Conservation (phyloP, 2,329 filamentous ascomycete genomes). For the Zasmidium angulare region DNA sequence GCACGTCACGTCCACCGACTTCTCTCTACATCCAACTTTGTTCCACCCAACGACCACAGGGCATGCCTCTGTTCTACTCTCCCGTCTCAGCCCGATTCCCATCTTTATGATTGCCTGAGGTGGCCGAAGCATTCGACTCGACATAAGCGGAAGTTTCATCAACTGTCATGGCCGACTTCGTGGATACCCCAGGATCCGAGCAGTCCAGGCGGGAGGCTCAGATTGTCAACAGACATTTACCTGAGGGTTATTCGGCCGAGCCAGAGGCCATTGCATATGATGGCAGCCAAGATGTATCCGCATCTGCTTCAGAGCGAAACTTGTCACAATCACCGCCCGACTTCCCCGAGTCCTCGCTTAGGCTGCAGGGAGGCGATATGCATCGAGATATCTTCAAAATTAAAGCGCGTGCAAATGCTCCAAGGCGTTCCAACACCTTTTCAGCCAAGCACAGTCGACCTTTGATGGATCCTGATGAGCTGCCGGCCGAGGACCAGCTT, state of each 20-base stretch:
- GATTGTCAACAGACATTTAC: conserved; percentile 36
- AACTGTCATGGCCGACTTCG: conserved; percentile 7
- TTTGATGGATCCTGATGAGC: conserved; percentile 9
- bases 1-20: neutral
- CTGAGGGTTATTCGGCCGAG: conserved; percentile 36
- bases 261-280: conserved; percentile 29
- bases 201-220: conserved; percentile 29
- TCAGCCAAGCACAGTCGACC: conserved; percentile 45
- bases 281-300: conserved; percentile 11
- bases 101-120: conserved; percentile 9
- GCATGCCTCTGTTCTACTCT: conserved; percentile 5
- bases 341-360: conserved; percentile 62
- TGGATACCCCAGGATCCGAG: conserved; percentile 21
- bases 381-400: conserved; percentile 77
- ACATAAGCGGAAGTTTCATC: conserved; percentile 4
- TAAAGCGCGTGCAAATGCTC: conserved; percentile 55
- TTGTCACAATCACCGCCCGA: conserved; percentile 8
- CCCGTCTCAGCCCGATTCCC: conserved; percentile 8
- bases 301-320: conserved; percentile 3
- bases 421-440: conserved; percentile 64
- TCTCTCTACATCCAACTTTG: neutral
- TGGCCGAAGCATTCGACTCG: neutral
- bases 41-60: neutral
- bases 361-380: conserved; percentile 73
- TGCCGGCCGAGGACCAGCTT: conserved; percentile 46